Evolutionary conservation across 1,284 basidiomycete species (phyloP), one percentile per base, ranked within the genome.

Genomic region (Marasmius sp.): DNA sequence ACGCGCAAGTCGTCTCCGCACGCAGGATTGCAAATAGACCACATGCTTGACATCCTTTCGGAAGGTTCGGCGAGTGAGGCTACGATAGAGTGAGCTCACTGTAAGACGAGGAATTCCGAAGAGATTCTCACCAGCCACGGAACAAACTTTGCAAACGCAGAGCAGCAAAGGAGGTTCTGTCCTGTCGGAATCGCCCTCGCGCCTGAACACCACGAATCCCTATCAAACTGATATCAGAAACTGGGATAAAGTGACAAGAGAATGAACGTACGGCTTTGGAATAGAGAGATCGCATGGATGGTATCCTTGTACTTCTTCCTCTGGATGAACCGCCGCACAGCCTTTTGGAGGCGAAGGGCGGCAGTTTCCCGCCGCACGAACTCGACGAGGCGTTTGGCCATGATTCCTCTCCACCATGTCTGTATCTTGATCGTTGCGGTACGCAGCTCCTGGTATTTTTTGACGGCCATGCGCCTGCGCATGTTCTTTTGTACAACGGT

Each of bases 401-500:
- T 69, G 53, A 94, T 85, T 41, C 92, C 91, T 65, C 97, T 85
- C 94, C 95, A 98, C 91, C 94, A 93, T 0, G 93, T 90, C 75
- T 99, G 97, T 39, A 99, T 89, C 72, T 80, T 87, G 74, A 98
- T 90, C 1, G 95, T 88, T 20, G 90, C 87, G 8, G 66, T 71
- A 36, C 93, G 88, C 65, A 97, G 82, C 59, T 83, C 77, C 66
- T 84, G 84, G 72, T 97, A 99, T 58, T 85, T 85, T 72, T 91
- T 94, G 67, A 92, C 85, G 5, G 93, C 93, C 79, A 97, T 85
- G 54, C 89, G 84, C 51, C 95, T 82, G 51, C 93, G 85, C 79
- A 98, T 90, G 74, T 98, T 98, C 86, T 99, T 99, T 80, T 99
- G 97, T 14, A 99, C 92, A 53, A 97, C 84, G 12, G 94, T 98